phyloP scores from a whole-genome alignment of 768 basidiomycete species.

The Suillus sp. region DNA sequence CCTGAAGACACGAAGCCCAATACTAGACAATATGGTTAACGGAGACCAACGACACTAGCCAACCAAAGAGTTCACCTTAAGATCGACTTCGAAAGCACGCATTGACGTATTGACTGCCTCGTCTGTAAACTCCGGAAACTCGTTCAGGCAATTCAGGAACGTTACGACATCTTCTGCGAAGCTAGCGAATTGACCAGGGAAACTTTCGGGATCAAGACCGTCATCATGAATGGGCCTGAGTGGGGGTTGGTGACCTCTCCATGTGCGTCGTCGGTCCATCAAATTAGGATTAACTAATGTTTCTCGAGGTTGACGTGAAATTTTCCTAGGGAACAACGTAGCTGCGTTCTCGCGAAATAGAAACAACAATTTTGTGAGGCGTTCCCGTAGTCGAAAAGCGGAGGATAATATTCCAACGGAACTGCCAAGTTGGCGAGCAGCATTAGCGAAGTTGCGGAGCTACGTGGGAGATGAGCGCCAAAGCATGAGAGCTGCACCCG shows the following conservation, averaged over 20 bases:
- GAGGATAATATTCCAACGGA: constrained; percentile 60
- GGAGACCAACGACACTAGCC: background rate
- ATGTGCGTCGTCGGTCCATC: constrained; percentile 32
- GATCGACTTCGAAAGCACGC: constrained; percentile 49
- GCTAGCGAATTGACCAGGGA: constrained; percentile 47
- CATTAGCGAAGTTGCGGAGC: constrained; percentile 56
- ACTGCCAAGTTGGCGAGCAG: constrained; percentile 56
- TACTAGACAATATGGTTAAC: constrained; percentile 38
- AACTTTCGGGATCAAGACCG: constrained; percentile 49
- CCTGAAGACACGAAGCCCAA: constrained; percentile 53
- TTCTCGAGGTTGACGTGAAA: constrained; percentile 42
- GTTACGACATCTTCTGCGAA: constrained; percentile 54
- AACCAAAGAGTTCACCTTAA: constrained; percentile 41
- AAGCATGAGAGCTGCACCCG: background rate
- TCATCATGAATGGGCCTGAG: constrained; percentile 42
- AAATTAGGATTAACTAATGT: constrained; percentile 40
- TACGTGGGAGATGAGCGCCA: constrained; percentile 25
- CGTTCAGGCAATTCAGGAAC: constrained; percentile 54
- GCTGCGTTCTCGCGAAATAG: constrained; percentile 61
- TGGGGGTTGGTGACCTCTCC: constrained; percentile 38
- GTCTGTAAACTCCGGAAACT: constrained; percentile 58
- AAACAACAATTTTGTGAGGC: constrained; percentile 50
- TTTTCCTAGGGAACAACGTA: constrained; percentile 53
- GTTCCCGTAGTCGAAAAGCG: constrained; percentile 51
- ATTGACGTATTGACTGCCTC: constrained; percentile 54